A percentile compares a stretch with the other conserved stretches of the same genome.
phyloP scores from a whole-genome alignment of 106 monocot species.

The Acanthochlamys bracteata region DNA sequence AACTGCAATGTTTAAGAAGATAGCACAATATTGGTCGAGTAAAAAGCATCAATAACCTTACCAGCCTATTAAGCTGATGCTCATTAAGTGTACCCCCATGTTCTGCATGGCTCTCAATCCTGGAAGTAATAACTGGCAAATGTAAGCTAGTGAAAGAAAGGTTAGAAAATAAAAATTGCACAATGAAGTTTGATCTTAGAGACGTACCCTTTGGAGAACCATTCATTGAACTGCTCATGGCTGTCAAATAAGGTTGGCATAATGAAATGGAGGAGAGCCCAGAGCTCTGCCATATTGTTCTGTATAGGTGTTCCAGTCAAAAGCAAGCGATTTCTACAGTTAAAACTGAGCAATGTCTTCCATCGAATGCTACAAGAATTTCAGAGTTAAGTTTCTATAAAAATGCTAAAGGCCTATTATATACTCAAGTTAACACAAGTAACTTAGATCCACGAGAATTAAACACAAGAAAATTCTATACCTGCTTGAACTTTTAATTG shows the following conservation, averaged over 20 bases:
- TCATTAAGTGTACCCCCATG: constrained; percentile 97
- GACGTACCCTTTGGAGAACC: constrained; percentile 96
- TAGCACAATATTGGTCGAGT: too few species aligned
- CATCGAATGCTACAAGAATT: constrained; percentile 64
- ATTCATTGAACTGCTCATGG: constrained; percentile 97
- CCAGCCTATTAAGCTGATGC: constrained; percentile 95
- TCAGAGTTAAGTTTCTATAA: too few species aligned
- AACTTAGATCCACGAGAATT: too few species aligned
- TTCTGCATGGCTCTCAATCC: constrained; percentile 98
- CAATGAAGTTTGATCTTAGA: constrained; percentile 2
- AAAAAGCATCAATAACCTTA: constrained; percentile 12
- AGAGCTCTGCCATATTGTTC: constrained; percentile 98
- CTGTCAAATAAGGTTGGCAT: constrained; percentile 99
- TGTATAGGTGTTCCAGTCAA: constrained; percentile 98
- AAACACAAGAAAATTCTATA: constrained; percentile 1
- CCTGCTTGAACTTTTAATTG: constrained; percentile 99
- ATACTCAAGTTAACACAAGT: too few species aligned
- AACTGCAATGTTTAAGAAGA: too few species aligned
- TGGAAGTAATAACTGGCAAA: constrained; percentile 25
- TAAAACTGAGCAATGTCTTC: constrained; percentile 94
- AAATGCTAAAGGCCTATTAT: too few species aligned
- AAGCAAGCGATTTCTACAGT: constrained; percentile 96
- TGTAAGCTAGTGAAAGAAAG: constrained; percentile 3
- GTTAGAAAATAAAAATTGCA: neutral
- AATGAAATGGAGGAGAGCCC: constrained; percentile 99